Base-by-base conservation (phyloP, 2,329 filamentous ascomycete species). In the Gliomastix tumulicola region DNA sequence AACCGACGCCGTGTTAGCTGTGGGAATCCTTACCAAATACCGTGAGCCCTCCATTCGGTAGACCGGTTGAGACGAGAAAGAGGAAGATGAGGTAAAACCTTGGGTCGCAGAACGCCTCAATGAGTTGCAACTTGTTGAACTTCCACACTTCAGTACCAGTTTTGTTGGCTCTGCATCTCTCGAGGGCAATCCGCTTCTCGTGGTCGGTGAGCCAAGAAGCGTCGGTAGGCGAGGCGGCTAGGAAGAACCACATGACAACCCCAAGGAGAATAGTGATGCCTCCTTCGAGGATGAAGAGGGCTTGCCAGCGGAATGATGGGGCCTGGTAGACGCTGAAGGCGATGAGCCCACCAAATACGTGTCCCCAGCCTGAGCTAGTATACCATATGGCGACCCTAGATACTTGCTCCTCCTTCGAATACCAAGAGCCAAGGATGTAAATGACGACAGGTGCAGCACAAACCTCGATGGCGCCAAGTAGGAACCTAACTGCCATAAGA, bases 221-320 rank as follows among this genome's bases (percentile, higher is more conserved):
- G 7, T 40, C 35, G 8, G 38, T 37, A 5, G 38, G 38, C 8
- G 30, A 30, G 5, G 25, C 35, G 18, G 38, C 30, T 10, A 40
- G 34, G 2, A 15, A 37, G n/a, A 37, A 34, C 9, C 10, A 37
- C 16, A 22, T 20, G 20, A 40, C n/a, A 11, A 34, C 30, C 11
- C 38, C 38, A 19, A 48, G 41, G 3, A 41, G 18, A 8, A 46
- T 21, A 13, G 35, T 48, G 19, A 49, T 33, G 16, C 46, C 34
- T 1, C 45, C 48, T 17, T 50, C 42, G 13, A 47, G 36, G 20
- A 47, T 28, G 34, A 78, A 72, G 1, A 50, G 41, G n/a, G 30
- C 34, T 25, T 37, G 34, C 38, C 38, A 40, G 8, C 30, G 18
- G 25, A 37, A 37, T 10, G 11, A 20, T n/a, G 30, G n/a, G 5